Evolutionary conservation across 768 basidiomycete species (phyloP).

Genomic region (Leccinum disarticulatum): DNA sequence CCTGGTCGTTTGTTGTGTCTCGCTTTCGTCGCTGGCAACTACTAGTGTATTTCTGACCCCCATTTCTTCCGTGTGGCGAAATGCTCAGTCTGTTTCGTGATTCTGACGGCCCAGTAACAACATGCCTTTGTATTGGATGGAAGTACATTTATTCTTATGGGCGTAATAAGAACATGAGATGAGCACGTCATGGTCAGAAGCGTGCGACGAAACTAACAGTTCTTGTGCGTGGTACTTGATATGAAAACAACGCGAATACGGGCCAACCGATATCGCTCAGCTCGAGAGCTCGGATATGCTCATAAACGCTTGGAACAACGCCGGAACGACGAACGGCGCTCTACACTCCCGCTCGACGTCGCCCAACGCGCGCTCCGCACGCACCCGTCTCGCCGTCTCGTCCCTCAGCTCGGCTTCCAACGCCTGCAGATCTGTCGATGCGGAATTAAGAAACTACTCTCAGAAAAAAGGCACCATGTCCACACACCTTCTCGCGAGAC

Average conservation of each 20-base stretch:
- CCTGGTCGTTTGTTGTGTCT: not conserved
- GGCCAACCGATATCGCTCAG: not conserved
- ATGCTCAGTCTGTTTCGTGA: slow-evolving; percentile 4
- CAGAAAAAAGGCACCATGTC: too few relatives aligned
- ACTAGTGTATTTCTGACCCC: not conserved
- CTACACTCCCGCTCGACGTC: slow-evolving; percentile 52
- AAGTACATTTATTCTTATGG: slow-evolving; percentile 11
- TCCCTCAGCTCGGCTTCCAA: slow-evolving; percentile 37
- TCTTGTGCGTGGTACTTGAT: too few relatives aligned
- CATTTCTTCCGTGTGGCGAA: too few relatives aligned
- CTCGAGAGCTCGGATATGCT: slow-evolving; percentile 43
- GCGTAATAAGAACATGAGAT: slow-evolving; percentile 10
- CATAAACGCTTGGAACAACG: slow-evolving; percentile 53
- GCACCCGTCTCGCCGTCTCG: slow-evolving; percentile 39
- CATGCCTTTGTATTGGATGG: slow-evolving; percentile 15
- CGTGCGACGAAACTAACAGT: too few relatives aligned
- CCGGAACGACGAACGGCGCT: slow-evolving; percentile 57
- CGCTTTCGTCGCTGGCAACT: slow-evolving; percentile 1
- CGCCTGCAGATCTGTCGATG: slow-evolving; percentile 15
- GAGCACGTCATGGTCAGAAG: too few relatives aligned
- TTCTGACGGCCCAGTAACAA: slow-evolving; percentile 1
- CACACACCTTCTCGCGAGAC: slow-evolving; percentile 21
- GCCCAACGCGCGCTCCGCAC: slow-evolving; percentile 43
- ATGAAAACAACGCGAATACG: too few relatives aligned
- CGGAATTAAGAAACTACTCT: not conserved